Evolutionary conservation across 2,329 filamentous ascomycete genomes (phyloP), one percentile per base, ranked within the genome.

Genomic region (Colletotrichum plurivorum): DNA sequence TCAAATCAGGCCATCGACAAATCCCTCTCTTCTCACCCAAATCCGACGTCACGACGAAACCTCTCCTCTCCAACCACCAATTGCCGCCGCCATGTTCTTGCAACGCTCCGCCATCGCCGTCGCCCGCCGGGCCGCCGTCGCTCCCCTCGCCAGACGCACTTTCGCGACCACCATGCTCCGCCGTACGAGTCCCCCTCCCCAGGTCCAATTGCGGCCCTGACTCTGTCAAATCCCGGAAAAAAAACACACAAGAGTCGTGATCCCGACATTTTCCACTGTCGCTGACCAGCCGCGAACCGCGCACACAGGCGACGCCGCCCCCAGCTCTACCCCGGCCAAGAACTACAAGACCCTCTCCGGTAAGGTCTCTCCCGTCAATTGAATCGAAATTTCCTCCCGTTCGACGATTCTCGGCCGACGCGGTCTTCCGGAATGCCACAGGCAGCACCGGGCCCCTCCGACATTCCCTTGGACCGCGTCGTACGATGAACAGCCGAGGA

Each of bases 61-160:
- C 66, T 69, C 66, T 69, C 66, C 68, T 45, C 48, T 52, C 67
- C 51, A 46, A 64, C 55, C 68, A 52, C 72, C 74, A 74, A 75
- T 76, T 72, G 72, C 73, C 73, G 73, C 77, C 80, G 79, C 76
- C 77, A 90, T 92, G 89, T 89, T 91, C 76, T 79, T 91, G 79
- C 87, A 90, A 85, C 89, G 89, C 79, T 85, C 89, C 78, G 88
- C 85, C 79, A 77, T 89, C 73, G 82, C 86, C 75, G 88, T 84
- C 78, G 89, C 88, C 77, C 89, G 89, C 80, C 88, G 89, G 71
- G 89, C 85, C 70, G 84, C 85, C 77, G 83, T 84, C 71, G 76
- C 81, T 65, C 87, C 88, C 73, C 81, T 82, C 72, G 80, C 86
- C 78, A 84, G 85, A 76, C 89, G 89, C 80, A 85, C 82, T 81